Conservation (phyloP, 306 rosid genomes). For the Alnus rubra region DNA sequence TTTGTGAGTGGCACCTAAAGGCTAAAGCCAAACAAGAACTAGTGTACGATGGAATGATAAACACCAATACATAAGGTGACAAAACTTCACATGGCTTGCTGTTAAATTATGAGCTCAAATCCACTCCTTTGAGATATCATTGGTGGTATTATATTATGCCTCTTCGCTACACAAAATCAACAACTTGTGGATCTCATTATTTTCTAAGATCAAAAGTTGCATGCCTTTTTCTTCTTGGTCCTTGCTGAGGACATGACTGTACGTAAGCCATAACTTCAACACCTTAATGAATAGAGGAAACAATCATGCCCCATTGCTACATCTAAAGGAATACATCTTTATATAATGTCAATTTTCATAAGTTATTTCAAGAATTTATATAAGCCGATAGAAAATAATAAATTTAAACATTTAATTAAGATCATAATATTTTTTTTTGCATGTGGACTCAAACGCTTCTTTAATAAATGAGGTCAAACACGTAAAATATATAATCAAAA, state of each 20-base stretch:
- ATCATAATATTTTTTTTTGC: too few relatives aligned
- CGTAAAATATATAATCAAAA: too few relatives aligned
- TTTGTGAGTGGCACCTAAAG: neutral
- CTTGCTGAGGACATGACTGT: neutral
- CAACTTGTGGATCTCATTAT: neutral
- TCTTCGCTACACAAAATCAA: neutral
- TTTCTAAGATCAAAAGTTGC: neutral
- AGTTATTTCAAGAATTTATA: too few relatives aligned
- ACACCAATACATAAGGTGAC: conserved; percentile 15
- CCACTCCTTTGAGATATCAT: neutral
- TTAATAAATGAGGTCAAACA: too few relatives aligned
- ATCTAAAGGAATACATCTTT: neutral
- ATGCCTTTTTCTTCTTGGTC: neutral
- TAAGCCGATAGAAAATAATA: too few relatives aligned
- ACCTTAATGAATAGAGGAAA: neutral
- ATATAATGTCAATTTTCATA: neutral
- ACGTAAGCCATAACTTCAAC: too few relatives aligned
- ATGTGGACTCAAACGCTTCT: too few relatives aligned
- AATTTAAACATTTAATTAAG: too few relatives aligned
- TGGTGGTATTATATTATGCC: neutral
- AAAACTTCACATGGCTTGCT: conserved; percentile 30
- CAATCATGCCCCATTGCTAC: neutral
- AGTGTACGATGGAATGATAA: neutral
- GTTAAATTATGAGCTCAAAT: neutral
- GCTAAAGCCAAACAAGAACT: neutral